phyloP scores from a whole-genome alignment of 2,329 filamentous ascomycete species.

The Elsinoe ampelina region DNA sequence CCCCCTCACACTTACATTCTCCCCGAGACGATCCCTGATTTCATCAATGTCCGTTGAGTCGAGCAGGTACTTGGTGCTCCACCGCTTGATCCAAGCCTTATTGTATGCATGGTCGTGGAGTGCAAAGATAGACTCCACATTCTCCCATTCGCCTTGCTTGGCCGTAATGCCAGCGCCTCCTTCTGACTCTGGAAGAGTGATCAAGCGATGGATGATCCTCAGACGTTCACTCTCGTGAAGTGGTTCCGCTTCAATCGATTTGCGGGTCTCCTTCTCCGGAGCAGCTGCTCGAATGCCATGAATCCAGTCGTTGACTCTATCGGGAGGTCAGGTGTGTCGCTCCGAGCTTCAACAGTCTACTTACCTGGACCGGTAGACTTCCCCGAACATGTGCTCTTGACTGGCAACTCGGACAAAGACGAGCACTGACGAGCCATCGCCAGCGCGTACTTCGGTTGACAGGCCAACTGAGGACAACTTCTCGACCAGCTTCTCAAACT shows the following conservation, averaged over 20 bases:
- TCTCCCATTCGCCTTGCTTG: slow-evolving; percentile 42
- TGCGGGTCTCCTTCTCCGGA: slow-evolving; percentile 61
- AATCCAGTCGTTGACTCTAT: slow-evolving; percentile 84
- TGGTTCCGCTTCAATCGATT: slow-evolving; percentile 61
- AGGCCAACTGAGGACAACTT: slow-evolving; percentile 71
- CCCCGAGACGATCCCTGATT: slow-evolving; percentile 41
- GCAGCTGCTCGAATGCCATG: slow-evolving; percentile 73
- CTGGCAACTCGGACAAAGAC: slow-evolving; percentile 77
- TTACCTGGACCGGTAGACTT: slow-evolving; percentile 72
- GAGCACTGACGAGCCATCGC: slow-evolving; percentile 64
- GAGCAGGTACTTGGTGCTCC: slow-evolving; percentile 39
- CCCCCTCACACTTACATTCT: slow-evolving; percentile 30
- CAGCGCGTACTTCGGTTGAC: slow-evolving; percentile 76
- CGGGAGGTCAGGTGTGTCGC: background rate
- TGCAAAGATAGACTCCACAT: slow-evolving; percentile 41
- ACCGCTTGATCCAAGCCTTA: slow-evolving; percentile 46
- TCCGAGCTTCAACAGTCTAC: slow-evolving; percentile 10
- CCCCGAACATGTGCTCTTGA: slow-evolving; percentile 61
- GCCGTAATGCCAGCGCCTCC: slow-evolving; percentile 44
- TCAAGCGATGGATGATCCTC: slow-evolving; percentile 74
- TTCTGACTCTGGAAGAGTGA: slow-evolving; percentile 39
- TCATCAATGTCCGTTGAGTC: slow-evolving; percentile 41
- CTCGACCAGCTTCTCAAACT: slow-evolving; percentile 69
- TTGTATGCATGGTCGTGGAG: slow-evolving; percentile 44
- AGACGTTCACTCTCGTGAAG: slow-evolving; percentile 82